phyloP scores from a whole-genome alignment of 2,329 filamentous ascomycete genomes.

The Neoascochyta sp. region DNA sequence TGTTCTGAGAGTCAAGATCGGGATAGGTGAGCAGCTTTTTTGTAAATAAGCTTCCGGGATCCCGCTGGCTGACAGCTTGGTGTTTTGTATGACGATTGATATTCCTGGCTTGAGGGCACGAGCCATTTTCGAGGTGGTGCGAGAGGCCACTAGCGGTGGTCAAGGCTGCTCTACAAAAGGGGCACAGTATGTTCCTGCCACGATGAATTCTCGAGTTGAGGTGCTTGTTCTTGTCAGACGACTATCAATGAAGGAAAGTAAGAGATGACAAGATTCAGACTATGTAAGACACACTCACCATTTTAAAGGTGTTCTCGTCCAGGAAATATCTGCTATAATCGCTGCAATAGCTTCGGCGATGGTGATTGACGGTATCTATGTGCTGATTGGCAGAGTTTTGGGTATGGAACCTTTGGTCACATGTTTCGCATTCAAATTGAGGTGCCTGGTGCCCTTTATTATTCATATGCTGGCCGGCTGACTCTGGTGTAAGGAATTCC shows the following conservation, averaged over 20 bases:
- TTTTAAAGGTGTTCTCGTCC: constrained; percentile 1
- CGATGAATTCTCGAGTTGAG: constrained; percentile 52
- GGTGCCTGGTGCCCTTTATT: no score
- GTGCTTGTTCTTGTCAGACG: constrained; percentile 41
- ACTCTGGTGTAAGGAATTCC: no score
- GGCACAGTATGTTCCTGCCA: constrained; percentile 48
- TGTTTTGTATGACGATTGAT: constrained; percentile 52
- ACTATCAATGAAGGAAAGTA: not conserved
- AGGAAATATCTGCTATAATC: not conserved
- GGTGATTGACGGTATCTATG: constrained; percentile 3
- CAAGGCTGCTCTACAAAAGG: constrained; percentile 51
- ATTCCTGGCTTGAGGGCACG: constrained; percentile 46
- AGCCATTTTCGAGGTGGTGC: constrained; percentile 56
- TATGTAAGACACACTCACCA: constrained; percentile 1
- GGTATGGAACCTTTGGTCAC: no score
- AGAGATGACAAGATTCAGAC: not conserved
- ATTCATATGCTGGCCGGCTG: no score
- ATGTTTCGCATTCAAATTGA: no score
- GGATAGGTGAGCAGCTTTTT: constrained; percentile 44
- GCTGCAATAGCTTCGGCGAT: constrained; percentile 6
- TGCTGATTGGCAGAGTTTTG: no score
- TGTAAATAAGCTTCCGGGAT: constrained; percentile 50
- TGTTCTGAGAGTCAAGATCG: constrained; percentile 30
- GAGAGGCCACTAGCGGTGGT: constrained; percentile 53
- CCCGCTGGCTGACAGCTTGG: constrained; percentile 44